phyloP scores from a whole-genome alignment of 108 stramenopile genomes.

The Halocafeteria seosinensis region DNA sequence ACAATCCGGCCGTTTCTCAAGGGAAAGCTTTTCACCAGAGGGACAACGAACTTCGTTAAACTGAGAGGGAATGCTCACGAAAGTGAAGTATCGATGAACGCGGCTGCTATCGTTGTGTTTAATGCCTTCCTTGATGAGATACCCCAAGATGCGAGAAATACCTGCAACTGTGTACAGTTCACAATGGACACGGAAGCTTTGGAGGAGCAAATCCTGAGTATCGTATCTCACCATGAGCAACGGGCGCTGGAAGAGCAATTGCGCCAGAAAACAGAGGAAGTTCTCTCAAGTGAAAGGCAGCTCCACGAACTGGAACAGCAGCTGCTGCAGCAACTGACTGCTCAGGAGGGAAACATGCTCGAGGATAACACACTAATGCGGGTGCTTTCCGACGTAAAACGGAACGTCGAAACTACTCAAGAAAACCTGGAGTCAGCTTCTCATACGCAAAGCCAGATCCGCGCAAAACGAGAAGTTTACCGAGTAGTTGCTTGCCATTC shows the following conservation, averaged over 20 bases:
- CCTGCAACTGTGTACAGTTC: constrained; percentile 74
- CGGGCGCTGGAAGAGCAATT: constrained; percentile 70
- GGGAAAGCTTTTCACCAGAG: neutral
- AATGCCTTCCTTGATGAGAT: constrained; percentile 62
- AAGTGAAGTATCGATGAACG: constrained; percentile 23
- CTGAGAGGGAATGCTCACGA: neutral
- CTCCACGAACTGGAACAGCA: constrained; percentile 56
- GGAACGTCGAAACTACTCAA: constrained; percentile 66
- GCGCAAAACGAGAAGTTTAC: constrained; percentile 72
- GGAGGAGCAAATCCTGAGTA: constrained; percentile 71
- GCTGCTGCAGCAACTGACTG: constrained; percentile 57
- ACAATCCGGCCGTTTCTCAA: neutral
- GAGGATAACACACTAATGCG: constrained; percentile 70
- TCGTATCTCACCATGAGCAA: constrained; percentile 70
- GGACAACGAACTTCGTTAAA: neutral
- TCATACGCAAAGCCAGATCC: constrained; percentile 57
- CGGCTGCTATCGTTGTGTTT: constrained; percentile 61
- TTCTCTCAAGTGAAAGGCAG: constrained; percentile 42
- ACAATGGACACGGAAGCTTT: constrained; percentile 68
- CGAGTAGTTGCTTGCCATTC: constrained; percentile 63
- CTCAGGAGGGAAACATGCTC: constrained; percentile 59
- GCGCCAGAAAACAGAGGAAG: constrained; percentile 21
- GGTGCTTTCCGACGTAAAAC: constrained; percentile 66
- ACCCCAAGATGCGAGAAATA: constrained; percentile 68
- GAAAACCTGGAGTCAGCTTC: constrained; percentile 61